Base-by-base conservation (phyloP, 2,329 filamentous ascomycete species). In the Alternaria ventricosa region DNA sequence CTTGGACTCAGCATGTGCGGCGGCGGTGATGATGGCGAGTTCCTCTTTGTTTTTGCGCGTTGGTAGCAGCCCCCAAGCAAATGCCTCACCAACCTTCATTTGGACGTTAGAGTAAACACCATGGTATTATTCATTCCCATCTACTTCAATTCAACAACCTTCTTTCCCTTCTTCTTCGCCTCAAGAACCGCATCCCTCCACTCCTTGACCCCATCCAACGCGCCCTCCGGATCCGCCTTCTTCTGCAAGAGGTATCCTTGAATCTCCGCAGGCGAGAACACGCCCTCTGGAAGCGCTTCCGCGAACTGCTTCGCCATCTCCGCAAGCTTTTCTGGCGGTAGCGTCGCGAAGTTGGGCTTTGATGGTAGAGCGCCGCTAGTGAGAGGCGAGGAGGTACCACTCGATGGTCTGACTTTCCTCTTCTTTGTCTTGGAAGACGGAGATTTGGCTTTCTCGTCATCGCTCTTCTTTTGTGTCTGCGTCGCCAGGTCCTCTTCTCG, bases 241-340 rank as follows among this genome's bases (percentile, higher is more conserved):
- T 49, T 43, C 55, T 59, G 46, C 3, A 67, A 28, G 2, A 72
- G 44, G 13, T 65, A 69, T 0, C 63, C 65, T 18, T 71, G 67
- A 1, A 71, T 53, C 18, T 72, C 69, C 4, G 69, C 69, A 0
- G 65, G 69, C 6, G 68, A 67, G 12, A 70, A 54, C 4, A 43
- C 25, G 1, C 25, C 11, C 11, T 65, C 60, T 0, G 68, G 68
- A 2, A 67, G 28, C 11, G 46, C 51, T 3, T 41, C 22, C 5
- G 63, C 65, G 18, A 72, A 72, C 20, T 20, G 18, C 43, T 30
- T 49, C 8, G 60, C 60, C 41, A 62, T 53, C 2, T 30, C 22
- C 6, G 3, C 8, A 1, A 62, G 43, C 4, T 43, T n/a, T 1
- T 41, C 49, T 6, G 55, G n/a, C 1, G 41, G 55, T 4, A 62